A percentile compares a stretch with the other conserved stretches of the same genome.
These are phyloP conservation scores for Oryza meridionalis DNA, from an alignment of 176 grass and related monocot genomes.

Conservation along the genomic window DNA sequence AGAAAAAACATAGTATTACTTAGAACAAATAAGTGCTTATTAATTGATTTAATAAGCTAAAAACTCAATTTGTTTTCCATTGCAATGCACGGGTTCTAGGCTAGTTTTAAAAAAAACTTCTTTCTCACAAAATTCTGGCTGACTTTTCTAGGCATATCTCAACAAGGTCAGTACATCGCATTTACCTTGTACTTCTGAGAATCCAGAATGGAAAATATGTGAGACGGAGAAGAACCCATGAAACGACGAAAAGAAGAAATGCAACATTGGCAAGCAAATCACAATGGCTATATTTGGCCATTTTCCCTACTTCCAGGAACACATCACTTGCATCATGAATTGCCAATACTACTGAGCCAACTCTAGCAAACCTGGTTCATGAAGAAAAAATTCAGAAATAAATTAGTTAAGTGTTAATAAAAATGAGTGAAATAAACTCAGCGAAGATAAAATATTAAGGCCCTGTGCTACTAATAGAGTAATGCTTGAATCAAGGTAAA, in stretches of 20 bases:
- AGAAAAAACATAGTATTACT: too few species aligned
- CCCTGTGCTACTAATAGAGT: neutral
- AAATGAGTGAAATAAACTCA: neutral
- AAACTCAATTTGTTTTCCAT: too few species aligned
- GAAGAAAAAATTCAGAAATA: slow-evolving; percentile 22
- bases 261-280: slow-evolving; percentile 65
- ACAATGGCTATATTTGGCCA: slow-evolving; percentile 72
- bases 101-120: neutral
- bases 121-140: neutral
- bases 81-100: too few species aligned
- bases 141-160: neutral
- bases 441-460: neutral
- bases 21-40: too few species aligned
- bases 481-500: neutral
- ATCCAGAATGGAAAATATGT: slow-evolving; percentile 86
- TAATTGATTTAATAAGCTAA: too few species aligned
- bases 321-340: slow-evolving; percentile 86
- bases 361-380: slow-evolving; percentile 75
- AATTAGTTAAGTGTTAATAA: neutral
- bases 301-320: slow-evolving; percentile 78
- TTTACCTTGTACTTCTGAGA: slow-evolving; percentile 86
- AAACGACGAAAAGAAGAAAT: slow-evolving; percentile 73
- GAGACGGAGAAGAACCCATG: slow-evolving; percentile 76
- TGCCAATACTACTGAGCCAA: slow-evolving; percentile 74
- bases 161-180: slow-evolving; percentile 22